Base-by-base conservation (phyloP, 179 eudicot genomes). In the Heliamphora pulchella region DNA sequence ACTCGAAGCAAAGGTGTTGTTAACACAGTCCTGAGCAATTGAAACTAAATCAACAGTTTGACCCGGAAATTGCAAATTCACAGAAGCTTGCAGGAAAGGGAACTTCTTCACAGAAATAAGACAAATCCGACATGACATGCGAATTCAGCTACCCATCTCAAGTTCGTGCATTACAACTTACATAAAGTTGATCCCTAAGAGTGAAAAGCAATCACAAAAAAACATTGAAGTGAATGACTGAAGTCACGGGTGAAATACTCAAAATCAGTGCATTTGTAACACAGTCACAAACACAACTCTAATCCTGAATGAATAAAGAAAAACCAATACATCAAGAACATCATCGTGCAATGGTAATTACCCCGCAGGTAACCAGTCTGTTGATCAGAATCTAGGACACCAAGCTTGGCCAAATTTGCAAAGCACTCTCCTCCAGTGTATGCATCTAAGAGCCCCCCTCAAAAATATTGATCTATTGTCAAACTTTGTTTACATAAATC, bases 401-500 rank as follows among this genome's bases (percentile, higher is more conserved):
- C 75, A 71, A 71, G 59, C 39, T 18, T 51, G 51, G 54, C 44
- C 73, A 69, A 10, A 66, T 66, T n/a, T n/a, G n/a, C n/a, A n/a
- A n/a, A n/a, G n/a, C n/a, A 39, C 46, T 1, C 53, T 44, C 53
- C 74, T 70, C 7, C 54, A 17, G 54, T 62, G 6, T 46, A 18
- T 46, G n/a, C n/a, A n/a, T n/a, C 55, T 70, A 70, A 70, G 17
- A 70, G 17, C 53, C 31, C 31, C 22, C 48, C 47, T 67, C 5
- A n/a, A 67, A 67, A 67, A 67, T 67, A 67, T 31, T 67, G 47
- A 15, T 44, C 54, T 22, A 41, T n/a, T 0, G 53, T 70, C 74
- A 17, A 46, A 14, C 72, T 68, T 68, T 7, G 15, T 31, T 8
- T 20, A 15, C 14, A 43, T 10, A 46, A 50, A n/a, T n/a, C n/a